Evolutionary conservation across 2,329 filamentous ascomycete genomes (phyloP).

Genomic region (Pseudodiploospora longispora): DNA sequence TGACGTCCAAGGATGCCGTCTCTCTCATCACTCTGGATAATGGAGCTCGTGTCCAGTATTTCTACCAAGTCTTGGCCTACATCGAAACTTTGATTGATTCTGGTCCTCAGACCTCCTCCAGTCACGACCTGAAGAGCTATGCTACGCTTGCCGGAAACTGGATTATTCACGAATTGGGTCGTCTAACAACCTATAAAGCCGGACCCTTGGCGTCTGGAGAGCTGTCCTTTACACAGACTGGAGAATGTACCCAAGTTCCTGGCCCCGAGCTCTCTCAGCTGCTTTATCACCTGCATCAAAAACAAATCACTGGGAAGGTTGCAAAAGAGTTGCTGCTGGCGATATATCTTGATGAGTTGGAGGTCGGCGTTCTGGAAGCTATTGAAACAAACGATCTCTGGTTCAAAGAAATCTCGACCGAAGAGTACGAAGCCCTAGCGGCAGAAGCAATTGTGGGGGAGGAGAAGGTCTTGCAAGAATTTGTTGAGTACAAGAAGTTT

Average conservation of each 20-base stretch:
- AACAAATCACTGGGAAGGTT: slow-evolving; percentile 46
- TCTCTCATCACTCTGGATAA: slow-evolving; percentile 70
- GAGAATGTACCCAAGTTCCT: slow-evolving; percentile 39
- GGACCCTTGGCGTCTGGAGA: slow-evolving; percentile 23
- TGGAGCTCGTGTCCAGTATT: slow-evolving; percentile 75
- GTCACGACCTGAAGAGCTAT: slow-evolving; percentile 24
- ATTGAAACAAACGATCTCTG: slow-evolving; percentile 42
- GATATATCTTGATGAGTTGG: slow-evolving; percentile 40
- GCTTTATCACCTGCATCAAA: slow-evolving; percentile 37
- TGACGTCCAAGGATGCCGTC: slow-evolving; percentile 76
- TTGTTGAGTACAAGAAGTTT: slow-evolving; percentile 34
- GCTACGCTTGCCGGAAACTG: slow-evolving; percentile 50
- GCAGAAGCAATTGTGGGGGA: slow-evolving; percentile 36
- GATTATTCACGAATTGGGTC: slow-evolving; percentile 70
- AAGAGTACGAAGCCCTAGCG: slow-evolving; percentile 42
- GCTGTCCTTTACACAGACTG: slow-evolving; percentile 34
- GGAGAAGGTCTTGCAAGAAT: slow-evolving; percentile 38
- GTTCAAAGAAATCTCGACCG: slow-evolving; percentile 42
- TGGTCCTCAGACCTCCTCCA: slow-evolving; percentile 11
- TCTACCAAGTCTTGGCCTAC: slow-evolving; percentile 55
- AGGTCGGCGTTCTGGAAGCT: slow-evolving; percentile 32
- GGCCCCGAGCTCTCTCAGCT: slow-evolving; percentile 42
- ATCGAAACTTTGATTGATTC: slow-evolving; percentile 27
- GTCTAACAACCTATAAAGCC: slow-evolving; percentile 48
- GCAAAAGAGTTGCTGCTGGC: slow-evolving; percentile 51